Percentiles rank a stretch among this genome's conserved stretches.
phyloP scores from a whole-genome alignment of 768 basidiomycete species.

The Termitomyces sp. region DNA sequence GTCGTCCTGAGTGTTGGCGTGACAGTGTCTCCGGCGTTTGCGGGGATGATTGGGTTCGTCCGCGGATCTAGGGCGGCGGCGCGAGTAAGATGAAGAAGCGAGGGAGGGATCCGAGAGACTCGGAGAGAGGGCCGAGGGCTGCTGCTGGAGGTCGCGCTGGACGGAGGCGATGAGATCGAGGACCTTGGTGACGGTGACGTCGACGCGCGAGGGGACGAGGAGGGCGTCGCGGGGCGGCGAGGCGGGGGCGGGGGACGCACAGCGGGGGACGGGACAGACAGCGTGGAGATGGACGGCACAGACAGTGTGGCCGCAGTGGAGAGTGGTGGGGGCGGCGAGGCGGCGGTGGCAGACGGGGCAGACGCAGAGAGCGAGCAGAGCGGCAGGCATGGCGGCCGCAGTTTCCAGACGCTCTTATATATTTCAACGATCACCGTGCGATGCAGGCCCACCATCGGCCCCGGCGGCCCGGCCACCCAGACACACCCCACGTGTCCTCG shows the following conservation, averaged over 20 bases:
- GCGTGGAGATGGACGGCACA: slow-evolving; percentile 50
- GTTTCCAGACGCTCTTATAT: neutral
- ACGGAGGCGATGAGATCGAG: slow-evolving; percentile 31
- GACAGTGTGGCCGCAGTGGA: slow-evolving; percentile 81
- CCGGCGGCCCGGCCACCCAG: neutral
- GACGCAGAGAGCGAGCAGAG: slow-evolving; percentile 13
- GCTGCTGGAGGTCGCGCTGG: neutral
- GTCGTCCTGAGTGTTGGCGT: slow-evolving; percentile 18
- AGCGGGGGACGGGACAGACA: slow-evolving; percentile 27
- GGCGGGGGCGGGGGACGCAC: slow-evolving; percentile 27
- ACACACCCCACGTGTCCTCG: too few species aligned
- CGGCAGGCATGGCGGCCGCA: slow-evolving; percentile 5
- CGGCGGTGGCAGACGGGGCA: slow-evolving; percentile 56
- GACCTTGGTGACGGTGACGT: slow-evolving; percentile 57
- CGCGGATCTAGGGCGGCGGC: slow-evolving; percentile 9
- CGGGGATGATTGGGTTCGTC: slow-evolving; percentile 10
- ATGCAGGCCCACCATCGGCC: slow-evolving; percentile 8
- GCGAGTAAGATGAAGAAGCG: slow-evolving; percentile 10
- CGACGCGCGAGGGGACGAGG: slow-evolving; percentile 21
- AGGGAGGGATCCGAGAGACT: slow-evolving; percentile 15
- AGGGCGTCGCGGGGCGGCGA: slow-evolving; percentile 10
- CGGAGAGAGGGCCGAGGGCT: neutral
- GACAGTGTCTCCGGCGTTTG: slow-evolving; percentile 8
- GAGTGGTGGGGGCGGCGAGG: slow-evolving; percentile 58
- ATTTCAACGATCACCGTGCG: slow-evolving; percentile 2